Conservation (phyloP, 2,329 filamentous ascomycete species). For the Microcyclosporella mali region DNA sequence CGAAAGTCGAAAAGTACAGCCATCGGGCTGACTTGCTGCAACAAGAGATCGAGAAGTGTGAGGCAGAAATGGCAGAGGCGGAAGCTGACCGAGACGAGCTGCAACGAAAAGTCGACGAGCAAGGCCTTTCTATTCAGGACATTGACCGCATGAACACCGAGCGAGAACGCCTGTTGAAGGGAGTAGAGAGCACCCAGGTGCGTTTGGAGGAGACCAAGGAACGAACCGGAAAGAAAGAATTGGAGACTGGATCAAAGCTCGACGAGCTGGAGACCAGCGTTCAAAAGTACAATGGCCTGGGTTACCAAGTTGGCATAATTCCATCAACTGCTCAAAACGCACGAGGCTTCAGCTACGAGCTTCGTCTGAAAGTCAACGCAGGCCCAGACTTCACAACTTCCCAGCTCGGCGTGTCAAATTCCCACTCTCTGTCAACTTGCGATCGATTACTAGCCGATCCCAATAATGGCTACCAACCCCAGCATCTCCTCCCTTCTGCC, state of each 20-base stretch:
- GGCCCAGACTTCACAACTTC: slow-evolving; percentile 62
- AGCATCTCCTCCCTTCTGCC: slow-evolving; percentile 79
- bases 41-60: slow-evolving; percentile 74
- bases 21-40: slow-evolving; percentile 74
- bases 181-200: slow-evolving; percentile 67
- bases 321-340: slow-evolving; percentile 79
- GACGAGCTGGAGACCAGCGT: slow-evolving; percentile 89
- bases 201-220: slow-evolving; percentile 81
- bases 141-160: slow-evolving; percentile 98
- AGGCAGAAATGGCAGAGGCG: slow-evolving; percentile 67
- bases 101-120: slow-evolving; percentile 81
- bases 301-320: slow-evolving; percentile 89
- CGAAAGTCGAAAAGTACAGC: slow-evolving; percentile 84
- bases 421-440: slow-evolving; percentile 39
- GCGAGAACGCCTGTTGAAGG: slow-evolving; percentile 84
- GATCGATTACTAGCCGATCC: slow-evolving; percentile 78
- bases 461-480: slow-evolving; percentile 80
- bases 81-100: slow-evolving; percentile 75
- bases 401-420: slow-evolving; percentile 41
- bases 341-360: slow-evolving; percentile 76
- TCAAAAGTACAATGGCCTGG: slow-evolving; percentile 86
- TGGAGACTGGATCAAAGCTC: slow-evolving; percentile 76
- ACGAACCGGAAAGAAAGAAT: slow-evolving; percentile 75
- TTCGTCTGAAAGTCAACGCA: slow-evolving; percentile 74
- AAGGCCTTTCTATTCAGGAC: slow-evolving; percentile 94